Percentiles rank a stretch among this genome's conserved stretches.
Conservation (phyloP, 2,329 filamentous ascomycete species). For the Beauveria pseudobassiana region DNA sequence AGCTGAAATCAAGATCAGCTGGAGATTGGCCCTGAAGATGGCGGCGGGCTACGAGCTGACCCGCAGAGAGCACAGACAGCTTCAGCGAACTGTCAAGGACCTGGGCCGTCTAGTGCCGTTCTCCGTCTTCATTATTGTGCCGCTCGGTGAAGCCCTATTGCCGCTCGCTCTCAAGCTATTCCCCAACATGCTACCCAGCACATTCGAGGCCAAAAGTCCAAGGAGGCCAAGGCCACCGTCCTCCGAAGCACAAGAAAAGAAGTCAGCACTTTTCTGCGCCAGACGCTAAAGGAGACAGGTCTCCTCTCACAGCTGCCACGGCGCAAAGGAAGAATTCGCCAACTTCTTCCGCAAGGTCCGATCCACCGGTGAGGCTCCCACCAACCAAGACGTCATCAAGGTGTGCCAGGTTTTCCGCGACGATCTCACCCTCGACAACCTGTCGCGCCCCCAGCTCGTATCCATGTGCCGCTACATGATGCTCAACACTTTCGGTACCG, state of each 20-base stretch:
- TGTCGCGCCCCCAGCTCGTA: slow-evolving; percentile 89
- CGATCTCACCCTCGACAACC: slow-evolving; percentile 91
- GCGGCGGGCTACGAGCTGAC: slow-evolving; percentile 94
- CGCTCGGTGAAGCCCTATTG: slow-evolving; percentile 87
- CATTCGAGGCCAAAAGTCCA: slow-evolving; percentile 86
- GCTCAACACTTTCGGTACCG: slow-evolving; percentile 91
- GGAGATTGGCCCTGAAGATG: slow-evolving; percentile 90
- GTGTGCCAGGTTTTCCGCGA: slow-evolving; percentile 99
- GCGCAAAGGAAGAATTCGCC: slow-evolving; percentile 86
- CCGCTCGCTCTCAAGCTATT: slow-evolving; percentile 90
- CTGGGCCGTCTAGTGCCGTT: slow-evolving; percentile 89
- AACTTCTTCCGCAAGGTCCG: slow-evolving; percentile 97
- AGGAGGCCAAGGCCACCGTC: slow-evolving; percentile 76
- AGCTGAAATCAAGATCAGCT: slow-evolving; percentile 89
- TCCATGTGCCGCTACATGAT: slow-evolving; percentile 99
- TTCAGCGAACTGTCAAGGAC: slow-evolving; percentile 90
- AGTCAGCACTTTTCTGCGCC: slow-evolving; percentile 81
- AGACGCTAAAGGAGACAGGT: slow-evolving; percentile 88
- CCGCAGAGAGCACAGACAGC: slow-evolving; percentile 84
- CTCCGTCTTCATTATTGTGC: slow-evolving; percentile 93
- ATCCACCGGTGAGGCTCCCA: slow-evolving; percentile 83
- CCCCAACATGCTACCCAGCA: slow-evolving; percentile 95
- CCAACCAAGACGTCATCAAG: slow-evolving; percentile 87
- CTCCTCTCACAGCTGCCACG: slow-evolving; percentile 73
- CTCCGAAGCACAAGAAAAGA: slow-evolving; percentile 85